A percentile compares a stretch with the other conserved stretches of the same genome.
Evolutionary conservation across 2,329 filamentous ascomycete genomes (phyloP).

Genomic region (Phialophora chinensis): DNA sequence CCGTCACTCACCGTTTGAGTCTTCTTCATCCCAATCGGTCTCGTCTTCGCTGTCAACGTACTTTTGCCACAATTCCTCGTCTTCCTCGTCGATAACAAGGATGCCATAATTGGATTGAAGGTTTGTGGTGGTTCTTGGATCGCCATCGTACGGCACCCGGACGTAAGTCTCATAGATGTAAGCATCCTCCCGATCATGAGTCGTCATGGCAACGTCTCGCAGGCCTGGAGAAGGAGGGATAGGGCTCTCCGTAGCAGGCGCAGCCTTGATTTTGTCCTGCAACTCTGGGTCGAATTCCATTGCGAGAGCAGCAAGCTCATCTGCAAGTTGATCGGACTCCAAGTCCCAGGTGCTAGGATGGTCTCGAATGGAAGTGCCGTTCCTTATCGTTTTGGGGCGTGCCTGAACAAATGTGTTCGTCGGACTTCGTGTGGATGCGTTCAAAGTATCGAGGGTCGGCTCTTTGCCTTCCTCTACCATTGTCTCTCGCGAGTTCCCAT

Average conservation of each 20-base stretch:
- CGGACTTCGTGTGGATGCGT: constrained; percentile 46
- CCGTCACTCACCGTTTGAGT: constrained; percentile 60
- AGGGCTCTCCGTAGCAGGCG: constrained; percentile 9
- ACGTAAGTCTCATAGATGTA: constrained; percentile 69
- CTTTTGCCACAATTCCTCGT: constrained; percentile 63
- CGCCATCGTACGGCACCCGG: constrained; percentile 49
- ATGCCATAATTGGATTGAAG: constrained; percentile 47
- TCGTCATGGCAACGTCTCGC: constrained; percentile 44
- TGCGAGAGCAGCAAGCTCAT: constrained; percentile 51
- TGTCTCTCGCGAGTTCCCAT: background rate
- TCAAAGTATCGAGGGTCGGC: constrained; percentile 17
- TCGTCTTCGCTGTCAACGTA: constrained; percentile 60
- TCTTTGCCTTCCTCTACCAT: constrained; percentile 6
- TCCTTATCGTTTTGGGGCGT: constrained; percentile 26
- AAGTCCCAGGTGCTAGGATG: constrained; percentile 50
- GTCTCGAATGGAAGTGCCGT: constrained; percentile 46
- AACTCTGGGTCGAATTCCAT: constrained; percentile 48
- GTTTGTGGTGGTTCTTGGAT: constrained; percentile 23
- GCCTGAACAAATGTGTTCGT: constrained; percentile 41
- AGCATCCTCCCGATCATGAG: constrained; percentile 56
- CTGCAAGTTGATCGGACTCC: constrained; percentile 50
- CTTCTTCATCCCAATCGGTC: constrained; percentile 64
- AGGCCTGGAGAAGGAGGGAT: background rate
- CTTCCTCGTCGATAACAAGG: constrained; percentile 57
- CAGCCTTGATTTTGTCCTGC: constrained; percentile 17